Evolutionary conservation across 257 asterid species (phyloP).

Genomic region (Solanum infundibuliforme): DNA sequence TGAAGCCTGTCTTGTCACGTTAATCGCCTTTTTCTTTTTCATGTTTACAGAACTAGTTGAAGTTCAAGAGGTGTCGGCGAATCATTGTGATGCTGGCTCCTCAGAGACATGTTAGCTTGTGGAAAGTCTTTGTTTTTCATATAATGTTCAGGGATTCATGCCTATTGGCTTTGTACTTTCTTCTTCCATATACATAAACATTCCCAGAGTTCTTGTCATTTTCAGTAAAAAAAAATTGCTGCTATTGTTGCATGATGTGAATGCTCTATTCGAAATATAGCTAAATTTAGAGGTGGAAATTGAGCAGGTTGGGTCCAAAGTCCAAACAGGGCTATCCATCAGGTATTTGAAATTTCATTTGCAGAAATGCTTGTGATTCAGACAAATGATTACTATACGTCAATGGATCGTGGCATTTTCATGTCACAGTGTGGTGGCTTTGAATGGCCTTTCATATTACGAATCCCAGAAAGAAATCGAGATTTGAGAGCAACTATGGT

Average conservation of each 20-base stretch:
- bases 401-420: not conserved
- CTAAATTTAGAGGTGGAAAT: not conserved
- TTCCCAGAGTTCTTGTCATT: not conserved
- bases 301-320: not conserved
- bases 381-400: too few relatives aligned
- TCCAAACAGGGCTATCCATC: not conserved
- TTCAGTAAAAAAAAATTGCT: not conserved
- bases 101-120: constrained; percentile 6
- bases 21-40: not conserved
- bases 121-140: constrained; percentile 8
- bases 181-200: not conserved
- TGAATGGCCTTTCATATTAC: not conserved
- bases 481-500: not conserved
- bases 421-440: too few relatives aligned
- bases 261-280: not conserved
- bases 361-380: not conserved
- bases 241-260: not conserved
- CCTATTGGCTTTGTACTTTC: constrained; percentile 9
- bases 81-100: constrained; percentile 3
- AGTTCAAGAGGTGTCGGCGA: not conserved
- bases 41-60: constrained; percentile 26
- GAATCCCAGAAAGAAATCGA: not conserved
- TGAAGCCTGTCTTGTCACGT: not conserved
- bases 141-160: constrained; percentile 6
- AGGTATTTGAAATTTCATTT: not conserved